Base-by-base conservation (phyloP, 2,329 filamentous ascomycete species). In the Leptographium wingfieldii region DNA sequence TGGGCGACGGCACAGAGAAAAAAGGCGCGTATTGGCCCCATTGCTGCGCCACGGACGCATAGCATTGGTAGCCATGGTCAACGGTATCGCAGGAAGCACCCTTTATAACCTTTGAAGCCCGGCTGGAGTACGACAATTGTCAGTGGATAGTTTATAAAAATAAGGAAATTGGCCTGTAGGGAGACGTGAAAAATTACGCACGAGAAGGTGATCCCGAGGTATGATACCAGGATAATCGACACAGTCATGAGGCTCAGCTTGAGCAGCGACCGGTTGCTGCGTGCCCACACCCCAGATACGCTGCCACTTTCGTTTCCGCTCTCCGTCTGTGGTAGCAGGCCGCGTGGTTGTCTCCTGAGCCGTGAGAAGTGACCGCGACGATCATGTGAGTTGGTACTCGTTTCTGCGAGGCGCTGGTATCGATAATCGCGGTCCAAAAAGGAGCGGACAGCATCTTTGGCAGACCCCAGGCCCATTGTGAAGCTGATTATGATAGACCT, bases 1-100 rank as follows among this genome's bases (percentile, higher is more conserved):
- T 81, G 3, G 81, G 76, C 1, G 87, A 90, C 7, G 84, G 80
- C 0, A 92, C 85, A 1, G 85, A 80, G 72, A 88, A 96, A 73
- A 84, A 95, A 2, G 91, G 89, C 22, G 90, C 87, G 71, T 96
- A 96, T 70, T 92, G 90, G 60, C 91, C 92, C 90, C 90, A 95
- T 59, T 77, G 80, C 65, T 84, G 86, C 1, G 84, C 82, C 53
- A 86, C 78, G 38, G 79, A 70, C 4, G 80, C 72, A 55, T 78
- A 76, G 71, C 87, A 91, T 63, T 81, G 79, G 70, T 84, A 88
- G 61, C 85, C 85, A 46, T 74, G 64, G 51, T 77, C 68, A 43
- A 80, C 71, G 6, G 75, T 77, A 68, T 82, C 80, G 71, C 83
- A 86, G 14, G 67, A 64, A 19, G 40, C 31, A 10, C 55, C 38